Base-by-base conservation (phyloP, 345 rosid genomes). In the Conringia planisiliqua region DNA sequence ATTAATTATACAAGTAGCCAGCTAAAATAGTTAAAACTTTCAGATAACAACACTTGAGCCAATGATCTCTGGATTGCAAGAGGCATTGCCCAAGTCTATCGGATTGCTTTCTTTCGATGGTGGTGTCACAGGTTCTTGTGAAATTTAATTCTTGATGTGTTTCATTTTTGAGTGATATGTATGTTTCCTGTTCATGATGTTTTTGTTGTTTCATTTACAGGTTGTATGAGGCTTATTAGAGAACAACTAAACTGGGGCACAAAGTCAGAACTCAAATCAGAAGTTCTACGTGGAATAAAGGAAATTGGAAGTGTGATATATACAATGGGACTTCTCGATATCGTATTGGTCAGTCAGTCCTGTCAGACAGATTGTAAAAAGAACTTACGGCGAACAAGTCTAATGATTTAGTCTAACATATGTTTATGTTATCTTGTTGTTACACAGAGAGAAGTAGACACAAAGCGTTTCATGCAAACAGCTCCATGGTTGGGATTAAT, bases 81-180 rank as follows among this genome's bases (percentile, higher is more conserved):
- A 90, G 79, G 88, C 89, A 38, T 78, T 95, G 70, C 98, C 99
- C 2, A 95, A 90, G 82, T 90, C 99, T 67, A 88, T 95, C 71
- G 99, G 98, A 76, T 81, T 95, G 77, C 98, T 95, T 68, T 90
- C 96, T 77, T 95, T 92, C 56, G 98, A 95, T 84, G 93, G 91
- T 57, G 98, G 99, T 62, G 90, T 95, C 39, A 64, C 97, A 84
- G 99, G 99, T 95, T 77, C 20, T 24, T 3, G 48, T 62, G 32
- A 20, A 7, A 52, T 62, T 76, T n/a, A 11, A 36, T 57, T 44
- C 12, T 26, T 73, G 22, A 18, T 67, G 29, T 33, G 55, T 43
- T 55, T 36, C 11, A 29, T 6, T 38, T 51, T 7, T 32, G n/a
- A 40, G 44, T 17, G 48, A 12, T 74, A 16, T 36, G 33, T 73